Conservation (phyloP, 495 filamentous ascomycete genomes). For the Glonium stellatum region DNA sequence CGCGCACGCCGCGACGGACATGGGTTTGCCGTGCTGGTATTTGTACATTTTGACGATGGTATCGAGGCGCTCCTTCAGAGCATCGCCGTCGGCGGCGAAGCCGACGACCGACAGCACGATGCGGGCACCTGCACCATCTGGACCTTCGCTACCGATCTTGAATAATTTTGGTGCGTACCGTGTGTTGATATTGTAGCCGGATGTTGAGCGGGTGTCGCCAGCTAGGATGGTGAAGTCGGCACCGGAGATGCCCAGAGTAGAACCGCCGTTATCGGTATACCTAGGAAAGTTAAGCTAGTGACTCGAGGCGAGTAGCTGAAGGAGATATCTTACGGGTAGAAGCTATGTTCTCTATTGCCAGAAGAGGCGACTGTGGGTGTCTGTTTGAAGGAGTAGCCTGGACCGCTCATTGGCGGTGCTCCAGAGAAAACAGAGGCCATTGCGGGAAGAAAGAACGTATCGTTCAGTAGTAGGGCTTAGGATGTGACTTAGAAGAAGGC, state of each 20-base stretch:
- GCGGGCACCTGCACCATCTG: slow-evolving; percentile 71
- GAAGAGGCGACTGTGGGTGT: slow-evolving; percentile 34
- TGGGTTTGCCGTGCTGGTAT: slow-evolving; percentile 88
- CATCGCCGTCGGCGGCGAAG: slow-evolving; percentile 88
- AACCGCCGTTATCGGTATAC: slow-evolving; percentile 96
- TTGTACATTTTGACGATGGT: slow-evolving; percentile 93
- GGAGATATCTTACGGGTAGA: slow-evolving; percentile 72
- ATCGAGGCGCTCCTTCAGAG: slow-evolving; percentile 82
- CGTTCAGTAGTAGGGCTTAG: neutral
- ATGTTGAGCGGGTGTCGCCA: slow-evolving; percentile 89
- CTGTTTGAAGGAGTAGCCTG: slow-evolving; percentile 57
- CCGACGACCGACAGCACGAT: slow-evolving; percentile 90
- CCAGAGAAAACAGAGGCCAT: slow-evolving; percentile 38
- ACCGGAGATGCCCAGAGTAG: slow-evolving; percentile 89
- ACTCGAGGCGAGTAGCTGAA: slow-evolving; percentile 3
- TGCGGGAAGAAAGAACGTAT: neutral
- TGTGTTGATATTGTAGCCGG: slow-evolving; percentile 97
- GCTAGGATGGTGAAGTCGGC: slow-evolving; percentile 91
- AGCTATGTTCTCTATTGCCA: slow-evolving; percentile 64
- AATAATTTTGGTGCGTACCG: slow-evolving; percentile 91
- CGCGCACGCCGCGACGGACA: slow-evolving; percentile 87
- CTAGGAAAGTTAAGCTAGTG: slow-evolving; percentile 42
- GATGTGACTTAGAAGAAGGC: no score
- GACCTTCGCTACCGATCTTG: slow-evolving; percentile 85
- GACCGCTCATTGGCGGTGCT: slow-evolving; percentile 29